A percentile compares a stretch with the other conserved stretches of the same genome.
Conservation (phyloP, 2,329 filamentous ascomycete genomes). For the Monilinia vaccinii-corymbosi region DNA sequence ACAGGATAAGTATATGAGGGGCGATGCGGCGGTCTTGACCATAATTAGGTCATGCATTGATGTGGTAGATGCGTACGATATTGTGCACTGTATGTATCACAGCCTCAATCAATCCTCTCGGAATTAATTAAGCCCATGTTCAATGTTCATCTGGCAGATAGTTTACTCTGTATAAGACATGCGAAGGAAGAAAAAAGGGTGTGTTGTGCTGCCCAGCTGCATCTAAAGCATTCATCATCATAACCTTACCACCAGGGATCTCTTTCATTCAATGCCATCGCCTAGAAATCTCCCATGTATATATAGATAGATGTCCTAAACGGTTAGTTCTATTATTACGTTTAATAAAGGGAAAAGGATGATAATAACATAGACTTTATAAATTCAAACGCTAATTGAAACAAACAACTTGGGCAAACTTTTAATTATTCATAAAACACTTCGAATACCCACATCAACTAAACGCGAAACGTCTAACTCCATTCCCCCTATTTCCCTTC, state of each 20-base stretch:
- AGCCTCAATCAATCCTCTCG: constrained; percentile 7
- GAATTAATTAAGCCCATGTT: constrained; percentile 4
- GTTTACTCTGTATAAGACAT: background rate
- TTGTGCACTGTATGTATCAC: background rate
- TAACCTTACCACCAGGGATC: background rate
- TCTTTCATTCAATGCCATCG: background rate
- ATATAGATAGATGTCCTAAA: constrained; percentile 1
- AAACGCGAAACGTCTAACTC: background rate
- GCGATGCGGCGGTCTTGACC: constrained; percentile 1
- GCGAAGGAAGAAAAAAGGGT: too few species aligned
- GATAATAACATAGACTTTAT: too few species aligned
- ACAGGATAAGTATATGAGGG: background rate
- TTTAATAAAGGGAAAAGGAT: too few species aligned
- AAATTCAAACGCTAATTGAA: too few species aligned
- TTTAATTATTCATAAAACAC: background rate
- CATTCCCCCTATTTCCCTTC: background rate
- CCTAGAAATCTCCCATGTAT: background rate
- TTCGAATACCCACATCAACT: background rate
- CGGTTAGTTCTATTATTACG: too few species aligned
- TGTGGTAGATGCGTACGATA: background rate
- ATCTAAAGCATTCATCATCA: background rate
- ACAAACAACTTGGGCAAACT: too few species aligned
- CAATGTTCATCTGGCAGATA: constrained; percentile 1
- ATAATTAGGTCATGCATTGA: background rate
- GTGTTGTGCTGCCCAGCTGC: background rate